Percentiles rank a stretch among this genome's conserved stretches.
Evolutionary conservation across 768 basidiomycete genomes (phyloP).

Genomic region (Pulveroboletus sp.): DNA sequence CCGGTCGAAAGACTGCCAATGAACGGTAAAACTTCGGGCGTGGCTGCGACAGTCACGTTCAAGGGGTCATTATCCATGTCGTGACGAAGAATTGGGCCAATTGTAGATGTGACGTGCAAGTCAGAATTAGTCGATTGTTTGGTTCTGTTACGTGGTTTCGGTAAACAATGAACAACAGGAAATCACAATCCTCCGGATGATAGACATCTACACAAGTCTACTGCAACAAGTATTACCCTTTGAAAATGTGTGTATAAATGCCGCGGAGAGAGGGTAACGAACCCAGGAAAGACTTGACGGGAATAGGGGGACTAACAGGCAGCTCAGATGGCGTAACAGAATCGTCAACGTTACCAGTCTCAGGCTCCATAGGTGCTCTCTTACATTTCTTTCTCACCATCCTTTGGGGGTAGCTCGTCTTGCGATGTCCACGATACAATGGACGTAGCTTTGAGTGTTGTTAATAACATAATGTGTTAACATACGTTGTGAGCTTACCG

Average conservation of each 20-base stretch:
- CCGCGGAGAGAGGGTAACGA: constrained; percentile 1
- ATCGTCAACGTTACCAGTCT: not conserved
- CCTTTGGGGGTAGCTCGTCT: too few species aligned
- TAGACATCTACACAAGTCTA: not conserved
- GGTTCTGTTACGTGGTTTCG: constrained; percentile 14
- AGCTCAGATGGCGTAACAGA: too few species aligned
- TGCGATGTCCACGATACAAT: not conserved
- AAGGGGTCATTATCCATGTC: constrained; percentile 13
- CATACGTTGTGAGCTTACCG: constrained; percentile 2
- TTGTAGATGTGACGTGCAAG: too few species aligned
- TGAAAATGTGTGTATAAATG: constrained; percentile 2
- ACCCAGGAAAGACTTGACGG: not conserved
- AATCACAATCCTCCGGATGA: not conserved
- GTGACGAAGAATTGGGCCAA: not conserved
- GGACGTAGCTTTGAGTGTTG: not conserved
- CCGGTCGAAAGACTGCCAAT: constrained; percentile 37
- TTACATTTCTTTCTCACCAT: not conserved
- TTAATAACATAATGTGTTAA: not conserved
- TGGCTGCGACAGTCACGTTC: constrained; percentile 7
- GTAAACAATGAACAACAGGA: constrained; percentile 14
- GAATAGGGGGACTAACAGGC: not conserved
- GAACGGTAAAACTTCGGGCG: constrained; percentile 37
- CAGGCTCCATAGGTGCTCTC: not conserved
- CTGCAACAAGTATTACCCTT: not conserved
- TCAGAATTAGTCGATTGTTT: constrained; percentile 21